A percentile compares a stretch with the other conserved stretches of the same genome.
These are phyloP conservation scores for Blastobotrys mokoenaii DNA, from an alignment of 805 yeast genomes.

Conservation along the genomic window DNA sequence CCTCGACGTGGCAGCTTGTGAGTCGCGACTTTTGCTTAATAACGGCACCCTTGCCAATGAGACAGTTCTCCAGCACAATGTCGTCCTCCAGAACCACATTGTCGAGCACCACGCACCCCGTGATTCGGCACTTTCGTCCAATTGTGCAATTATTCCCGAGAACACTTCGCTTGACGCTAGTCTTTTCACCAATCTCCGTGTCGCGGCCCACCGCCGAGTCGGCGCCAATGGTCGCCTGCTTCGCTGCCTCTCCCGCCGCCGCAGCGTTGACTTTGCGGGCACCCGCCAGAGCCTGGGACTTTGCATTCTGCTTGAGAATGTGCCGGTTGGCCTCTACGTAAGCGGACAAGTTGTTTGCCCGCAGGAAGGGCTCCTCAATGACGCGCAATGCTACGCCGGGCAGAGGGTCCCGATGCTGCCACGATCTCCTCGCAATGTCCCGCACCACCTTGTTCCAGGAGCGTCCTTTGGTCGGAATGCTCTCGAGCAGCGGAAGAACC, in stretches of 20 bases:
- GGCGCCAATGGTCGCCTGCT: slow-evolving; percentile 65
- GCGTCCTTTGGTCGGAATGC: slow-evolving; percentile 10
- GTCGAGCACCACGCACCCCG: slow-evolving; percentile 75
- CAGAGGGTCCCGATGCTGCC: slow-evolving; percentile 60
- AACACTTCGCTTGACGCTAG: slow-evolving; percentile 79
- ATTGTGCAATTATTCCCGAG: slow-evolving; percentile 66
- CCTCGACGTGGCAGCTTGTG: slow-evolving; percentile 79
- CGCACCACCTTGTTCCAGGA: slow-evolving; percentile 43
- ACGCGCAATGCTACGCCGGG: slow-evolving; percentile 64
- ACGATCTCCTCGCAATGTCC: slow-evolving; percentile 83
- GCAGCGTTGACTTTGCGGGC: slow-evolving; percentile 15
- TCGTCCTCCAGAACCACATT: slow-evolving; percentile 73
- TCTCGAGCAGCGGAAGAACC: slow-evolving; percentile 43
- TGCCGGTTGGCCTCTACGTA: slow-evolving; percentile 85
- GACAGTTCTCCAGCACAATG: slow-evolving; percentile 64
- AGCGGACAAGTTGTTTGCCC: slow-evolving; percentile 71
- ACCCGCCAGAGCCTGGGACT: slow-evolving; percentile 21
- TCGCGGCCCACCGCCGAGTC: slow-evolving; percentile 72
- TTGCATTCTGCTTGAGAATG: slow-evolving; percentile 54
- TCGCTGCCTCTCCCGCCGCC: slow-evolving; percentile 4
- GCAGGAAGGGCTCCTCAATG: slow-evolving; percentile 58
- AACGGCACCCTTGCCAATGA: slow-evolving; percentile 63
- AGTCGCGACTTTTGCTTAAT: slow-evolving; percentile 59
- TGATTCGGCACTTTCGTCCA: slow-evolving; percentile 80
- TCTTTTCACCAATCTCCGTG: slow-evolving; percentile 67